These are phyloP conservation scores for Corinectria fuckeliana DNA, from an alignment of 2,329 filamentous ascomycete species.

Conservation along the genomic window DNA sequence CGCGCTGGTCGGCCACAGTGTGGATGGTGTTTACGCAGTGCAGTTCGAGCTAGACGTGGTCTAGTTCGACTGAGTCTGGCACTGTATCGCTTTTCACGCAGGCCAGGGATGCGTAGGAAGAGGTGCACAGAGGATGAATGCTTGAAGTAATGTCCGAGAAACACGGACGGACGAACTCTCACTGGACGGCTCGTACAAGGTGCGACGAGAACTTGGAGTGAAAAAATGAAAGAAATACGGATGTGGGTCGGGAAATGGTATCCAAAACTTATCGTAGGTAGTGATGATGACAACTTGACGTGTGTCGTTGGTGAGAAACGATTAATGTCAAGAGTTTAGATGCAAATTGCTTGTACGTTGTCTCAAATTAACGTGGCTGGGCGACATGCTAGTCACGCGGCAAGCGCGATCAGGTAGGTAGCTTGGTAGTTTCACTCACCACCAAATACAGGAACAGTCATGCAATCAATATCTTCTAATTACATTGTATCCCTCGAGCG, in stretches of 20 bases:
- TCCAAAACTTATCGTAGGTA: not conserved
- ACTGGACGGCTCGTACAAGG: not conserved
- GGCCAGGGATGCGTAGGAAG: no score
- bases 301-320: not conserved
- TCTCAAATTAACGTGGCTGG: no score
- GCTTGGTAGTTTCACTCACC: not conserved
- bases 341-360: no score
- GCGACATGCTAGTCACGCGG: not conserved
- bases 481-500: slow-evolving; percentile 31
- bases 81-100: no score
- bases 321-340: not conserved
- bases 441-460: slow-evolving; percentile 7
- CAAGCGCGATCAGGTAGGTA: not conserved
- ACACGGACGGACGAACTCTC: no score
- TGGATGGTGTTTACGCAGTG: no score
- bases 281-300: not conserved
- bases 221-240: not conserved
- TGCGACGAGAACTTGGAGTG: not conserved
- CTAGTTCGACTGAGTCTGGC: no score
- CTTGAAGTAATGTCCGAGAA: not conserved
- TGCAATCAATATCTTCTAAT: not conserved
- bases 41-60: no score
- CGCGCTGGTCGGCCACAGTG: not conserved
- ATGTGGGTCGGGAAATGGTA: slow-evolving; percentile 32
- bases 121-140: not conserved